Conservation (phyloP, 2,329 filamentous ascomycete species). For the Ophiostoma australiae region DNA sequence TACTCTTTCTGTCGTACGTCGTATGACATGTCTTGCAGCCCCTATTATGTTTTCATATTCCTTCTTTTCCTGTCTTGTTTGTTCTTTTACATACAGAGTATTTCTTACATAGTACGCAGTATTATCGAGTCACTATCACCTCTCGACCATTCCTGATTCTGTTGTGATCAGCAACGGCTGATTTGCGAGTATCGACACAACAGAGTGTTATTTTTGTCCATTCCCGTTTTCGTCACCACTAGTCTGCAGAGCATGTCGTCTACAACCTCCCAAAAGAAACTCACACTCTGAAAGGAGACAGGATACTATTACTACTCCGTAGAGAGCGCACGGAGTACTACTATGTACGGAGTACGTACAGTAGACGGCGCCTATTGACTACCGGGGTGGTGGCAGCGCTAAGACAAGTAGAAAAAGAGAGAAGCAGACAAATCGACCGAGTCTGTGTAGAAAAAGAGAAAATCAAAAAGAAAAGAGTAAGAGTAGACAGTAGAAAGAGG, state of each 20-base stretch:
- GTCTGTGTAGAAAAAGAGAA: background rate
- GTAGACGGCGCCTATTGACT: background rate
- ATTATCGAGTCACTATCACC: background rate
- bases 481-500: background rate
- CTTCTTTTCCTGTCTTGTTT: background rate
- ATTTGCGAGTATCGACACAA: background rate
- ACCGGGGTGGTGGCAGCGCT: slow-evolving; percentile 6
- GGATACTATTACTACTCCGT: too few species aligned
- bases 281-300: background rate
- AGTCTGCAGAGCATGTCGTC: background rate
- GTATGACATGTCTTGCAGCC: slow-evolving; percentile 6
- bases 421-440: background rate
- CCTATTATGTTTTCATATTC: background rate
- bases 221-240: background rate
- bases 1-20: background rate
- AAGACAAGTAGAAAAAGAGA: background rate
- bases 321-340: background rate
- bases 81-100: background rate
- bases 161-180: background rate
- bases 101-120: background rate
- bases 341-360: background rate
- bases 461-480: too few species aligned
- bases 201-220: background rate
- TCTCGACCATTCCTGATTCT: background rate
- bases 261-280: background rate